A percentile compares a stretch with the other conserved stretches of the same genome.
These are phyloP conservation scores for Besnoitia besnoiti DNA, from an alignment of 169 alveolate genomes.

Conservation along the genomic window DNA sequence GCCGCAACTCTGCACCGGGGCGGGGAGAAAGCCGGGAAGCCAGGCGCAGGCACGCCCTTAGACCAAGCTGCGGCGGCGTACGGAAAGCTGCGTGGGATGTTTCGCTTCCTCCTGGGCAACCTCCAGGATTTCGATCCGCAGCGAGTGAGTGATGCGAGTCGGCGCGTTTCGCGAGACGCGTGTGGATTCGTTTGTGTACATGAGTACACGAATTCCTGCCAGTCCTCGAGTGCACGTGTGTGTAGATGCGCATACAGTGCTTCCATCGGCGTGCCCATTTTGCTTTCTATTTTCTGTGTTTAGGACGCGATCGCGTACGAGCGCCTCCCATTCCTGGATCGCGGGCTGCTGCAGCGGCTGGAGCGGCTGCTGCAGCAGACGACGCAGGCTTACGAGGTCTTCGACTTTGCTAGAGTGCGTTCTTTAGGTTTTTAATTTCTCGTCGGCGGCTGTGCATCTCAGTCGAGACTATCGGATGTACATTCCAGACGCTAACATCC, in stretches of 20 bases:
- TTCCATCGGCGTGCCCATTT: too few species aligned
- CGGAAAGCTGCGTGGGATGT: conserved; percentile 44
- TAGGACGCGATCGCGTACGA: conserved; percentile 48
- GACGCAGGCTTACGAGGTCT: conserved; percentile 43
- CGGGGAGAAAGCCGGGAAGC: background rate
- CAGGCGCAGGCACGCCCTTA: background rate
- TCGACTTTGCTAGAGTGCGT: conserved; percentile 42
- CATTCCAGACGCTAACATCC: too few species aligned
- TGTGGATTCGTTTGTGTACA: too few species aligned
- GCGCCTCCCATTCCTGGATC: conserved; percentile 56
- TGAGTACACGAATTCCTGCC: too few species aligned
- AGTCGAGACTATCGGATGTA: too few species aligned
- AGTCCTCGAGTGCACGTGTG: background rate
- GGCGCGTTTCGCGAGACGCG: too few species aligned
- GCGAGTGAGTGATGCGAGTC: background rate
- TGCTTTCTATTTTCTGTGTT: too few species aligned
- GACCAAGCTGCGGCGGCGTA: conserved; percentile 48
- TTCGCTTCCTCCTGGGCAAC: conserved; percentile 61
- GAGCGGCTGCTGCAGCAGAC: conserved; percentile 19
- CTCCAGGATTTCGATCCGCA: conserved; percentile 45
- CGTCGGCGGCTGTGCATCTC: too few species aligned
- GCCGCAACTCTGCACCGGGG: background rate
- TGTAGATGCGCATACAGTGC: background rate
- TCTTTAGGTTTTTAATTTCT: too few species aligned
- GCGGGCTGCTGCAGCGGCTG: conserved; percentile 49